These are phyloP conservation scores for Pezicula radicicola DNA, from an alignment of 2,329 filamentous ascomycete genomes.

Conservation along the genomic window DNA sequence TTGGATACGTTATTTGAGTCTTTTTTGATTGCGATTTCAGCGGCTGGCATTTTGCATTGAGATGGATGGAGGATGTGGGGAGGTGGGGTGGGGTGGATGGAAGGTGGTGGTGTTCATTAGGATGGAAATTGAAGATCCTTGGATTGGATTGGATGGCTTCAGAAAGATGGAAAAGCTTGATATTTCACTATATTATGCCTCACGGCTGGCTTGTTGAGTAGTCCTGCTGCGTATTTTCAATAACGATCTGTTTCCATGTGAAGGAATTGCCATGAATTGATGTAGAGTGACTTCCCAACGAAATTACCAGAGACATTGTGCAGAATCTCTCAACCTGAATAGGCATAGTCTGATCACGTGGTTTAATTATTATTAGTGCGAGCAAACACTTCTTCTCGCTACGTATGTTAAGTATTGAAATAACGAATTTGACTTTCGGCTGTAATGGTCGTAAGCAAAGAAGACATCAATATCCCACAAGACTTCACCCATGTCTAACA, in stretches of 20 bases:
- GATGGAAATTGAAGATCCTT: background rate
- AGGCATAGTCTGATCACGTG: too few relatives aligned
- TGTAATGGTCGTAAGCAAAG: conserved; percentile 61
- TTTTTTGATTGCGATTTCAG: too few relatives aligned
- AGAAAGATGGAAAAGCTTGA: conserved; percentile 10
- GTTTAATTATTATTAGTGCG: too few relatives aligned
- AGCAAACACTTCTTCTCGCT: background rate
- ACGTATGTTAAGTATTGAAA: conserved; percentile 13
- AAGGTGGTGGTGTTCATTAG: conserved; percentile 5
- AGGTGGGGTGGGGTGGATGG: background rate
- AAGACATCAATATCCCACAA: conserved; percentile 54
- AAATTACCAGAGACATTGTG: too few relatives aligned
- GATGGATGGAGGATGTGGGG: background rate
- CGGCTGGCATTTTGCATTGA: background rate
- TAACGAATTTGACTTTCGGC: conserved; percentile 32
- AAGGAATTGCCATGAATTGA: background rate
- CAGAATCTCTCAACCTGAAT: too few relatives aligned
- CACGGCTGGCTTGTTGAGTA: conserved; percentile 23
- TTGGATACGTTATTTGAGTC: background rate
- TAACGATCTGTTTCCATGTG: background rate
- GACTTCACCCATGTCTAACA: conserved; percentile 37
- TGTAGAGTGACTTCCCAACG: background rate
- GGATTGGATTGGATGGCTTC: background rate
- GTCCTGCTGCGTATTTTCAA: conserved; percentile 4
- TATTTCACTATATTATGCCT: conserved; percentile 21